Conservation (phyloP, 257 asterid genomes). For the Mentha longifolia region DNA sequence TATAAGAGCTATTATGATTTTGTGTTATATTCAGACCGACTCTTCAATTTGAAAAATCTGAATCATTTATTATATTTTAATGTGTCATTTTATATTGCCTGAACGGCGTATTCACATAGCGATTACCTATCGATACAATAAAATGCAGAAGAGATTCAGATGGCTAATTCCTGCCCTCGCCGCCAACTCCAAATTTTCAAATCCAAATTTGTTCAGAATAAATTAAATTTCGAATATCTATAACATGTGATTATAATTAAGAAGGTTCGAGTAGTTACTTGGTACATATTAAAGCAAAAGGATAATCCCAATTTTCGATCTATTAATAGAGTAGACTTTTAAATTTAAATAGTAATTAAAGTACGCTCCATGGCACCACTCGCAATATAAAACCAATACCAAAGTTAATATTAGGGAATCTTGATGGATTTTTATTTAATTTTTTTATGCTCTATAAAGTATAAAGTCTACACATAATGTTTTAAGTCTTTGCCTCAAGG, state of each 20-base stretch:
- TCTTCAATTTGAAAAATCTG: no score
- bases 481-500: background rate
- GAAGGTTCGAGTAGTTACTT: background rate
- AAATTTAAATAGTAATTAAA: background rate
- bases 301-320: background rate
- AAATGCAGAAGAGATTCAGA: no score
- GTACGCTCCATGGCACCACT: background rate
- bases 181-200: background rate
- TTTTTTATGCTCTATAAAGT: background rate
- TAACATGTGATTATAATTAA: background rate
- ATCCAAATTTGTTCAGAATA: background rate
- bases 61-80: no score
- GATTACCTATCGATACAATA: no score
- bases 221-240: no score
- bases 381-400: background rate
- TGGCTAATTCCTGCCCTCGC: no score
- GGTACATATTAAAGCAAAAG: background rate
- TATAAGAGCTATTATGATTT: no score
- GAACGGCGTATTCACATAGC: no score
- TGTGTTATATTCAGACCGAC: no score
- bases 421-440: background rate
- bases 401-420: background rate
- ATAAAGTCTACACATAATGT: background rate
- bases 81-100: no score
- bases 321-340: background rate